A percentile compares a stretch with the other conserved stretches of the same genome.
Conservation (phyloP, 192 early-diverging fungal genomes). For the Entomortierella beljakovae region DNA sequence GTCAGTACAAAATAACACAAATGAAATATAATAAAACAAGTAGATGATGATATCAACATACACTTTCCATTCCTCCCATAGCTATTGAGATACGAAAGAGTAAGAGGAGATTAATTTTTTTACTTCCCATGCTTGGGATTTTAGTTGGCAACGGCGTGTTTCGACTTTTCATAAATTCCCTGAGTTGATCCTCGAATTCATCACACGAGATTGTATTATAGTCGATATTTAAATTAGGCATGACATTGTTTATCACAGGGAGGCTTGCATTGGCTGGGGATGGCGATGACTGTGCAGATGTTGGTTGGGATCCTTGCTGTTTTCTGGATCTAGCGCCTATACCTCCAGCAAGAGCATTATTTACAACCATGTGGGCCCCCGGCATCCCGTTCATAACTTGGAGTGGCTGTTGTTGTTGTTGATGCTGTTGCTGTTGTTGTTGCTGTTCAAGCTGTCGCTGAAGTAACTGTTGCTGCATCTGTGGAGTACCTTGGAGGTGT, state of each 20-base stretch:
- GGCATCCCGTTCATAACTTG: slow-evolving; percentile 28
- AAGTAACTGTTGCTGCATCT: slow-evolving; percentile 19
- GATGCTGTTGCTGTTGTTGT: slow-evolving; percentile 36
- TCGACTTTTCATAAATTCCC: slow-evolving; percentile 45
- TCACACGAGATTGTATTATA: slow-evolving; percentile 38
- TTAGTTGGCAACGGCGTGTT: slow-evolving; percentile 46
- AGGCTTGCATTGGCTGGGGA: slow-evolving; percentile 47
- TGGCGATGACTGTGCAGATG: slow-evolving; percentile 49
- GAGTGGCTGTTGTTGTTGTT: slow-evolving; percentile 31
- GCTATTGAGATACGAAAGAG: slow-evolving; percentile 47
- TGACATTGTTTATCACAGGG: slow-evolving; percentile 37
- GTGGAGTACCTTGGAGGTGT: slow-evolving; percentile 27
- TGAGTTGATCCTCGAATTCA: slow-evolving; percentile 50
- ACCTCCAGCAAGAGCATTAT: slow-evolving; percentile 9
- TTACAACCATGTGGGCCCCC: slow-evolving; percentile 12
- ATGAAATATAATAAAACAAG: neutral
- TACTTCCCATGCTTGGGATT: slow-evolving; percentile 53
- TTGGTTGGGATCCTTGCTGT: slow-evolving; percentile 45
- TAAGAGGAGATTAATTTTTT: slow-evolving; percentile 48
- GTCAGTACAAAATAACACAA: neutral
- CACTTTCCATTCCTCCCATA: slow-evolving; percentile 55
- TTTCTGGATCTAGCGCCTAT: slow-evolving; percentile 31
- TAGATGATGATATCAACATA: slow-evolving; percentile 7
- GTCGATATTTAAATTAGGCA: slow-evolving; percentile 48
- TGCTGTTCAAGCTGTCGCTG: slow-evolving; percentile 9